Evolutionary conservation across 2,329 filamentous ascomycete species (phyloP).

Genomic region (Neofusicoccum kwambonambiense): DNA sequence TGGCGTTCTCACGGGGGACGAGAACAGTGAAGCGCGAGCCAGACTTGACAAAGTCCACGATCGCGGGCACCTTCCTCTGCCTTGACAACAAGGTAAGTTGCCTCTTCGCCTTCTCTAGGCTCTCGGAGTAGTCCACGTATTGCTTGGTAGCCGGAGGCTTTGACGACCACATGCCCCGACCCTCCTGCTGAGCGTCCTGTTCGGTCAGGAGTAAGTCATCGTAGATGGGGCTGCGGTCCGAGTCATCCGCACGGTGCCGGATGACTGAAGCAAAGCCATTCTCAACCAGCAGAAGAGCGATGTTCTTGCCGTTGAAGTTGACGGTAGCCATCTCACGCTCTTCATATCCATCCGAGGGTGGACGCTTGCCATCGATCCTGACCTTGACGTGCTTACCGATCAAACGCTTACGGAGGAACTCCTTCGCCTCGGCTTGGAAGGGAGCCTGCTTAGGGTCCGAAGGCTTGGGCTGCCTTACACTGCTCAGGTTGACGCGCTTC

Average conservation of each 20-base stretch:
- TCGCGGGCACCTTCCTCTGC: slow-evolving; percentile 86
- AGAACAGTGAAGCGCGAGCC: slow-evolving; percentile 90
- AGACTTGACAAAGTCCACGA: slow-evolving; percentile 98
- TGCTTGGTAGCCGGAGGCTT: slow-evolving; percentile 82
- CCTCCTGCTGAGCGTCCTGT: slow-evolving; percentile 76
- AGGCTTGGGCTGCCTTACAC: slow-evolving; percentile 87
- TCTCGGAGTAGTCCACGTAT: slow-evolving; percentile 89
- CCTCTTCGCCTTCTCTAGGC: slow-evolving; percentile 90
- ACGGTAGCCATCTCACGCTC: slow-evolving; percentile 93
- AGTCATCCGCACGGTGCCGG: slow-evolving; percentile 90
- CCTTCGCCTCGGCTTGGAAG: slow-evolving; percentile 91
- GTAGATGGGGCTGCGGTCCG: slow-evolving; percentile 90
- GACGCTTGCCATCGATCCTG: slow-evolving; percentile 84
- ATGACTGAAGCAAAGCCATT: slow-evolving; percentile 93
- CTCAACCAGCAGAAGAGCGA: slow-evolving; percentile 82
- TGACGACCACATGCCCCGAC: slow-evolving; percentile 92
- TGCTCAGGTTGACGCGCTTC: slow-evolving; percentile 89
- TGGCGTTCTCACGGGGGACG: slow-evolving; percentile 87
- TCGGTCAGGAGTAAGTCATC: slow-evolving; percentile 82
- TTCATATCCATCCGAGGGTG: slow-evolving; percentile 86
- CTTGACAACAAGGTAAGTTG: slow-evolving; percentile 83
- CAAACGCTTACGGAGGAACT: slow-evolving; percentile 87
- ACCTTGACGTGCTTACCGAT: slow-evolving; percentile 96
- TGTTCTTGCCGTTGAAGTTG: slow-evolving; percentile 78
- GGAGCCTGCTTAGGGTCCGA: slow-evolving; percentile 83